Conservation (phyloP, 805 yeast genomes). For the Nakazawaea anatomiae region DNA sequence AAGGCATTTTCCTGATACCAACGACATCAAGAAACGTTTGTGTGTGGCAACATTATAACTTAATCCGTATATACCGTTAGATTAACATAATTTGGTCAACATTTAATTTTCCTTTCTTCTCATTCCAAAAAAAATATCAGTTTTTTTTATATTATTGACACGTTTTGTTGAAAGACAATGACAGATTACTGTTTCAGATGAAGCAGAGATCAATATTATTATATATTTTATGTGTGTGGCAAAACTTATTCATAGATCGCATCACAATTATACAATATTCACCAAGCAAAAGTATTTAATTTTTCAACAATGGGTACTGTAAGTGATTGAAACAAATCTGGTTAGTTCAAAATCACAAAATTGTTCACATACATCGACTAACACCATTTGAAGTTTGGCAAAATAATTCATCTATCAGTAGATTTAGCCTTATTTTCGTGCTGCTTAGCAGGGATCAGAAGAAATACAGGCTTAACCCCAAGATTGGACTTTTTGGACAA, state of each 20-base stretch:
- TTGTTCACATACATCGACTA: not conserved
- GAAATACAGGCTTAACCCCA: conserved; percentile 64
- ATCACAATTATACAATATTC: no score
- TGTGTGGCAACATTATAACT: no score
- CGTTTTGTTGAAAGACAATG: not conserved
- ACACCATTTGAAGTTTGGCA: conserved; percentile 33
- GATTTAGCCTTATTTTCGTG: conserved; percentile 64
- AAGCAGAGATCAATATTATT: not conserved
- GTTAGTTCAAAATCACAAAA: not conserved
- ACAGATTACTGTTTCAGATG: not conserved
- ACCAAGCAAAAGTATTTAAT: no score
- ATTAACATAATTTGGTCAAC: no score
- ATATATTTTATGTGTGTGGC: not conserved
- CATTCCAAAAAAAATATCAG: no score
- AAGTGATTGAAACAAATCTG: not conserved
- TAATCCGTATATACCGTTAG: no score
- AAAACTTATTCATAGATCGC: not conserved
- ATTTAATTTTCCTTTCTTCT: no score
- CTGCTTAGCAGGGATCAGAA: conserved; percentile 64
- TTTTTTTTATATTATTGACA: not conserved
- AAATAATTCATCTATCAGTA: conserved; percentile 47
- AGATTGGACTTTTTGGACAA: conserved; percentile 42
- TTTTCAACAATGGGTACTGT: conserved; percentile 1
- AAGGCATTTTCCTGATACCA: no score
- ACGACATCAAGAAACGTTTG: no score